These are phyloP conservation scores for Clonostachys chloroleuca DNA, from an alignment of 2,329 filamentous ascomycete genomes.

Conservation along the genomic window DNA sequence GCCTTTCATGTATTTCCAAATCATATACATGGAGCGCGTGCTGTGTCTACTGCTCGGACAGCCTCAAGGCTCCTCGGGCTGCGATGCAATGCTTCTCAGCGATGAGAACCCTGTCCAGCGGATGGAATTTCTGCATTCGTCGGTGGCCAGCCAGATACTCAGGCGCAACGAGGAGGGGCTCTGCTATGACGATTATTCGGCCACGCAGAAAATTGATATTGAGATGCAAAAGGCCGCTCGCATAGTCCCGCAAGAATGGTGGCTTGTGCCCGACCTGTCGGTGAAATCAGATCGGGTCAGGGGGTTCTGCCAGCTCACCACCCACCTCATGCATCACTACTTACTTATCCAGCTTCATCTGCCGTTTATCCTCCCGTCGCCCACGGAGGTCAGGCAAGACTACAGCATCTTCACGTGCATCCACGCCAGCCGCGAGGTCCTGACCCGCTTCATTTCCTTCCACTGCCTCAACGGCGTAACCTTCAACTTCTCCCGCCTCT, in stretches of 20 bases:
- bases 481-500: conserved; percentile 34
- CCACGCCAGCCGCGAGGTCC: conserved; percentile 38
- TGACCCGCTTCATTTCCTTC: conserved; percentile 37
- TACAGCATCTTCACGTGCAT: conserved; percentile 35
- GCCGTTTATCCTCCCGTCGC: conserved; percentile 40
- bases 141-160: too few relatives aligned
- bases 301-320: conserved; percentile 21
- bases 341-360: conserved; percentile 43
- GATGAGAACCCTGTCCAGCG: too few relatives aligned
- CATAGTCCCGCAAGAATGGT: conserved; percentile 27
- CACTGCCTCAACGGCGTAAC: conserved; percentile 29
- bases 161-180: too few relatives aligned
- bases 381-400: conserved; percentile 27
- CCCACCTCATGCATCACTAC: conserved; percentile 41
- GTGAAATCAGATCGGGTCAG: background rate
- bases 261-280: conserved; percentile 24
- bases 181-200: too few relatives aligned
- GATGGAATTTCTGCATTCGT: too few relatives aligned
- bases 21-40: too few relatives aligned
- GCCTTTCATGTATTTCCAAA: too few relatives aligned
- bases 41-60: too few relatives aligned
- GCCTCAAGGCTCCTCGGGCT: too few relatives aligned
- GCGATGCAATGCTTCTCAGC: too few relatives aligned
- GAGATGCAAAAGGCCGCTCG: too few relatives aligned
- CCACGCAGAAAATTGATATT: too few relatives aligned